A percentile compares a stretch with the other conserved stretches of the same genome.
These are phyloP conservation scores for Pythium coloratum DNA, from an alignment of 352 stramenopile genomes.

Conservation along the genomic window DNA sequence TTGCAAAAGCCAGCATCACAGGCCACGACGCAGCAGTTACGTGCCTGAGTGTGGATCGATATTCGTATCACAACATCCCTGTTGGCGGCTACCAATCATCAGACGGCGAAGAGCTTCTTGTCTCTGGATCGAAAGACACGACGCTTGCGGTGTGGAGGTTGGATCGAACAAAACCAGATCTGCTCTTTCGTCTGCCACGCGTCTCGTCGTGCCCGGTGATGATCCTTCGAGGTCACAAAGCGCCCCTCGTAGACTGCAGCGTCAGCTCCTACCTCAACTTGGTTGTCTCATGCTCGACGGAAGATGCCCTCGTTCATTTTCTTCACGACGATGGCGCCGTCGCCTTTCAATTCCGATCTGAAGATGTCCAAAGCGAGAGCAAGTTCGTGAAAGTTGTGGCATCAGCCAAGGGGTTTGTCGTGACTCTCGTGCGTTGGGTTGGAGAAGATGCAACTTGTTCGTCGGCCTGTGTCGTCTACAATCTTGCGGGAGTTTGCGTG, in stretches of 20 bases:
- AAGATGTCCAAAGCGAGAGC: constrained; percentile 9
- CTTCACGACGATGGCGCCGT: constrained; percentile 73
- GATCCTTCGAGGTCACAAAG: constrained; percentile 59
- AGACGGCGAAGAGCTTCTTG: constrained; percentile 72
- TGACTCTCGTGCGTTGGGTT: constrained; percentile 28
- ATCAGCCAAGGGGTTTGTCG: constrained; percentile 65
- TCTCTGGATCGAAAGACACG: constrained; percentile 71
- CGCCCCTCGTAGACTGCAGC: constrained; percentile 53
- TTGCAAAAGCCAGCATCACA: constrained; percentile 80
- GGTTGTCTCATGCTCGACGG: constrained; percentile 60
- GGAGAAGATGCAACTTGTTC: constrained; percentile 18
- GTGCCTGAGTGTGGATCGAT: constrained; percentile 68
- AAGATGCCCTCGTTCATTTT: constrained; percentile 63
- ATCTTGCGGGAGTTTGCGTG: constrained; percentile 61
- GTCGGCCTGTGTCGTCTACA: constrained; percentile 63
- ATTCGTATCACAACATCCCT: constrained; percentile 40
- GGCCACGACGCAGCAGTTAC: constrained; percentile 71
- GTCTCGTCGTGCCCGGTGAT: constrained; percentile 68
- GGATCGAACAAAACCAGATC: constrained; percentile 65
- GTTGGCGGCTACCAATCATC: constrained; percentile 31
- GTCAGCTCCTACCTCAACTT: constrained; percentile 68
- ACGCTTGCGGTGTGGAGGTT: constrained; percentile 73
- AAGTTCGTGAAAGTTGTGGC: constrained; percentile 21
- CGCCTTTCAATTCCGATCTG: constrained; percentile 41
- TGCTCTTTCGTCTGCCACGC: constrained; percentile 71